phyloP scores from a whole-genome alignment of 495 filamentous ascomycete species.

The Schizothecium vesticola region DNA sequence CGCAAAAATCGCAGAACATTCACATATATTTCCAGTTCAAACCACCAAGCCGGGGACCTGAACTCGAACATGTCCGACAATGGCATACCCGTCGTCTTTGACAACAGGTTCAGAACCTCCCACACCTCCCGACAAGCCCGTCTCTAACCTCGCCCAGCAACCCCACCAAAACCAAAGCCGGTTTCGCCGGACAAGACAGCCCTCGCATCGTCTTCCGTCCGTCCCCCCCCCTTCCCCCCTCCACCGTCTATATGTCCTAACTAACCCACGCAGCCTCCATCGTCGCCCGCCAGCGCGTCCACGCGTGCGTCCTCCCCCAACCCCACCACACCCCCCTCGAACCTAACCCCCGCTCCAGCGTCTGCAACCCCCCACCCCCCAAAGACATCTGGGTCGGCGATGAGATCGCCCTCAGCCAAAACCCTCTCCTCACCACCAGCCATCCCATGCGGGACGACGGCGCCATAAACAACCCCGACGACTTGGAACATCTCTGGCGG shows the following conservation, averaged over 20 bases:
- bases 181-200: conserved; percentile 99
- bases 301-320: background rate
- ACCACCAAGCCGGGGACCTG: background rate
- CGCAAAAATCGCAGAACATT: too few relatives aligned
- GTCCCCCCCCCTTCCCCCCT: conserved; percentile 22
- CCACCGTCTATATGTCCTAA: too few relatives aligned
- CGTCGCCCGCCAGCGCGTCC: conserved; percentile 19
- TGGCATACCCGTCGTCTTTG: background rate
- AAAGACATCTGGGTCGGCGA: background rate
- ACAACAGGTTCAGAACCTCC: background rate
- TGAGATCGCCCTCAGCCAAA: background rate
- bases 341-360: background rate
- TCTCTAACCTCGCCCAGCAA: background rate
- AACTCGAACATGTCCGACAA: background rate
- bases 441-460: background rate
- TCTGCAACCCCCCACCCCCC: background rate
- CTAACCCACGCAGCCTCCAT: conserved; percentile 27
- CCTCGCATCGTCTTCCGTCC: conserved; percentile 99
- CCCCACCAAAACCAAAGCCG: conserved; percentile 63
- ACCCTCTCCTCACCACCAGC: background rate
- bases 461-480: background rate
- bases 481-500: background rate
- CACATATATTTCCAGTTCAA: too few relatives aligned
- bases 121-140: background rate
- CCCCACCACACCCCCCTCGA: background rate